Conservation (phyloP, 352 stramenopile genomes). For the Phytophthora crassamura region DNA sequence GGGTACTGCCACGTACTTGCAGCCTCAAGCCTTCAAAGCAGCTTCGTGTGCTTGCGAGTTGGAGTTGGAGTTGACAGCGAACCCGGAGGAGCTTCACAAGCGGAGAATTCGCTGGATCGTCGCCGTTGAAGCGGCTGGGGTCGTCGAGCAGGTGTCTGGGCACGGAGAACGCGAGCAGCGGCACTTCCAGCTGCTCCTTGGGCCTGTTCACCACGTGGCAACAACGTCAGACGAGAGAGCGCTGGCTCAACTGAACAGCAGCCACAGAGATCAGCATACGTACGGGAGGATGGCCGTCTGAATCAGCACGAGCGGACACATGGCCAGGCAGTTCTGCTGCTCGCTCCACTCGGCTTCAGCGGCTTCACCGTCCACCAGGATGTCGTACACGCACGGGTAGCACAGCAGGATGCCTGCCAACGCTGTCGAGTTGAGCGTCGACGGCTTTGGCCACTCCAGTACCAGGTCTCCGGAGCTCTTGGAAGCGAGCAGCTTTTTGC, state of each 20-base stretch:
- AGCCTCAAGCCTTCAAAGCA: slow-evolving; percentile 1
- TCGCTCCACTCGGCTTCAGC: slow-evolving; percentile 27
- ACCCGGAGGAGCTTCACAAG: slow-evolving; percentile 19
- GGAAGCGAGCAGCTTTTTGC: slow-evolving; percentile 27
- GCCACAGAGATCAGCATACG: slow-evolving; percentile 19
- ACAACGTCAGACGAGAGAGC: slow-evolving; percentile 14
- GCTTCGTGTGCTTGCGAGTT: slow-evolving; percentile 16
- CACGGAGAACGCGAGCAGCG: slow-evolving; percentile 62
- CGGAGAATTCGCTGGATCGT: slow-evolving; percentile 2
- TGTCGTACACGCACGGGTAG: slow-evolving; percentile 55
- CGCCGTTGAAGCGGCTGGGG: slow-evolving; percentile 6
- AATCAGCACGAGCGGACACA: slow-evolving; percentile 56
- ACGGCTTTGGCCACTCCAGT: slow-evolving; percentile 23
- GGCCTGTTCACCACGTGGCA: slow-evolving; percentile 19
- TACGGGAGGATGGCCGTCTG: slow-evolving; percentile 27
- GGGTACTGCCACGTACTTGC: slow-evolving; percentile 23
- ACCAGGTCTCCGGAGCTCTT: slow-evolving; percentile 9
- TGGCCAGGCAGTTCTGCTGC: slow-evolving; percentile 60
- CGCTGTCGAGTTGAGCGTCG: slow-evolving; percentile 31
- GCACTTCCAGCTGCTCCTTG: slow-evolving; percentile 19
- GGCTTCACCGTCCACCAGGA: slow-evolving; percentile 13
- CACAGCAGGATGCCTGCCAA: slow-evolving; percentile 52
- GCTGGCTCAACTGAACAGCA: neutral
- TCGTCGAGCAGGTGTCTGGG: slow-evolving; percentile 45
- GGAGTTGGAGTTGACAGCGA: slow-evolving; percentile 21